Base-by-base conservation (phyloP, 1,284 basidiomycete genomes). In the Ustilago lituana region DNA sequence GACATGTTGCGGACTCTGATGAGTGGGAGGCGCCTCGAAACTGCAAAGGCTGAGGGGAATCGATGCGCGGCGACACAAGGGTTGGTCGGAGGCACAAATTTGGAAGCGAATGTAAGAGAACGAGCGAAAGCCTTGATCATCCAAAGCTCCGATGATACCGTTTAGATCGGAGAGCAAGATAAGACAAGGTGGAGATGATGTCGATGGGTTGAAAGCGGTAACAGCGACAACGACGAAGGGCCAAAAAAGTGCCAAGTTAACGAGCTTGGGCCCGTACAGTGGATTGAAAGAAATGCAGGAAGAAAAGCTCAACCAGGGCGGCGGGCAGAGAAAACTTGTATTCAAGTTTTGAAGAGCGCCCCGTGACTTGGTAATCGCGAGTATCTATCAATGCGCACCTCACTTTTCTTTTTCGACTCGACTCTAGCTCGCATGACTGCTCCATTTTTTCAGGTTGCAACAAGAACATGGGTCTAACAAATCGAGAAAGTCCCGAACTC, bases 41-140 rank as follows among this genome's bases (percentile, higher is more conserved):
- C 8, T 17, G 19, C 22, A 22, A 36, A 31, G 12, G 33, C 29
- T 4, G 31, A 10, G 5, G 46, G 24, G 23, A 41, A 43, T 29
- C 29, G 45, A 20, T 17, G 55, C n/a, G 29, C 32, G 22, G 37
- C n/a, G 23, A 29, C 20, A n/a, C 46, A 33, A n/a, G 20, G n/a
- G n/a, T n/a, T 23, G 32, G 44, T 48, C 37, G 43, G 50, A 65
- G 62, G 44, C 43, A 59, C 23, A 43, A 51, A 51, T 65, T 38
- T 54, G 51, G 41, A 24, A 37, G 37, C 56, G 37, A 54, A 31
- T 12, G 38, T 43, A 14, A 47, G 24, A 36, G 55, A 51, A 47
- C 62, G 31, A 38, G 46, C 23, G 47, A 65, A 59, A 41, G 62
- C 37, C 55, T 54, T 65, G 55, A 59, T 58, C 62, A 65, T 65